Conservation (phyloP, 2,329 filamentous ascomycete species). For the Hawksworthiomyces lignivorus region DNA sequence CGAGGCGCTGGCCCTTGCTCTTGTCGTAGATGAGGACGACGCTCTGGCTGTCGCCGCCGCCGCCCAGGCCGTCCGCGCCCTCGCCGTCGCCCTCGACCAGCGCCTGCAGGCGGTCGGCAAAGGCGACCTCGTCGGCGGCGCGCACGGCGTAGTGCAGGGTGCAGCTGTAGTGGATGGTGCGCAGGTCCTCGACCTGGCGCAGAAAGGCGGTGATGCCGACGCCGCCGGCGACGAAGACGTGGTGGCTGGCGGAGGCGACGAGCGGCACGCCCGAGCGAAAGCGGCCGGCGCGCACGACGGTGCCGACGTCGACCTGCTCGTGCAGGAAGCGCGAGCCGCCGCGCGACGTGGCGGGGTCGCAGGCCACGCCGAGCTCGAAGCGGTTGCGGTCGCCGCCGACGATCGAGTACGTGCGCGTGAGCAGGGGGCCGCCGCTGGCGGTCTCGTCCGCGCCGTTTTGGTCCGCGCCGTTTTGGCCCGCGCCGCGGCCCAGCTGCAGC, state of each 20-base stretch:
- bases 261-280: constrained; percentile 43
- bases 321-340: constrained; percentile 58
- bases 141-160: constrained; percentile 54
- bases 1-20: constrained; percentile 41
- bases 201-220: constrained; percentile 62
- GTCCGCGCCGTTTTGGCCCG: too few species aligned
- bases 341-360: constrained; percentile 34
- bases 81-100: constrained; percentile 23
- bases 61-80: too few species aligned
- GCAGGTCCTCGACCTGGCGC: constrained; percentile 33
- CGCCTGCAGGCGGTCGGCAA: constrained; percentile 36
- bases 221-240: constrained; percentile 57
- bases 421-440: constrained; percentile 33
- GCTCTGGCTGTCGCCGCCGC: too few species aligned
- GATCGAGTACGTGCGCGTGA: constrained; percentile 54
- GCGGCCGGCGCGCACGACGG: constrained; percentile 41
- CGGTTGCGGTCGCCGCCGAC: constrained; percentile 40
- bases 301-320: constrained; percentile 35
- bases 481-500: too few species aligned
- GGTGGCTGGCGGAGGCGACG: constrained; percentile 41
- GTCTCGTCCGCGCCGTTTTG: neutral
- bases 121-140: constrained; percentile 44
- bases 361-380: constrained; percentile 52
- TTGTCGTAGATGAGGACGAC: constrained; percentile 45
- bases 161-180: constrained; percentile 39